Base-by-base conservation (phyloP, 2,329 filamentous ascomycete species). In the Cladosporium sp. region DNA sequence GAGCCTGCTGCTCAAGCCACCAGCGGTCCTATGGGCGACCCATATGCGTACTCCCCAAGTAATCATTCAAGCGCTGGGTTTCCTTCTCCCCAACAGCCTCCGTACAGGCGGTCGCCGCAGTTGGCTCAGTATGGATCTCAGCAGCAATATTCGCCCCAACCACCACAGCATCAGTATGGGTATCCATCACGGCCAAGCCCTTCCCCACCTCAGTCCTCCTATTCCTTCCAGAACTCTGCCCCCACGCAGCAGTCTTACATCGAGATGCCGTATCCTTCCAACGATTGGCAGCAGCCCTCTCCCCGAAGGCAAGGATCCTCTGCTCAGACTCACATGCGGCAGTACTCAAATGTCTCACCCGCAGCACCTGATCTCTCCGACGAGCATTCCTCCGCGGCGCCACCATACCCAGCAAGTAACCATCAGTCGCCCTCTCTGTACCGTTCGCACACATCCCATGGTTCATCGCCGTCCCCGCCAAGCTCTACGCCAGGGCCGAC, bases 401-500 rank as follows among this genome's bases (percentile, higher is more conserved):
- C 66, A 7, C 62, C 64, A 8, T 58, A 66, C 49, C 49, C 54
- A 34, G 43, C 49, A 36, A 54, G 55, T 19, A 47, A 47, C 42
- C 55, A 54, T 7, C 61, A 61, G 29, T 59, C 61, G 5, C 58
- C 62, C 3, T 64, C 66, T 4, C 61, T 62, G 19, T 54, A 61
- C 4, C 57, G 61, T 43, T 54, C 50, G 7, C 45, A 54, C 8
- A 47, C 32, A n/a, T n/a, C n/a, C n/a, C n/a, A n/a, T 22, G 50
- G 60, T 59, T 43, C 56, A 29, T 19, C 65, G 58, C 12, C 70
- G 66, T 55, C 71, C 57, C 60, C 74, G 60, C 53, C 75, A 58
- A 60, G 74, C 58, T 67, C 68, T 1, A 77, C 79, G 3, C 74
- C 79, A 9, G 72, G 73, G 38, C 75, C 77, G 32, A 76, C 78